Evolutionary conservation across 2,329 filamentous ascomycete genomes (phyloP).

Genomic region (Xylaria sp.): DNA sequence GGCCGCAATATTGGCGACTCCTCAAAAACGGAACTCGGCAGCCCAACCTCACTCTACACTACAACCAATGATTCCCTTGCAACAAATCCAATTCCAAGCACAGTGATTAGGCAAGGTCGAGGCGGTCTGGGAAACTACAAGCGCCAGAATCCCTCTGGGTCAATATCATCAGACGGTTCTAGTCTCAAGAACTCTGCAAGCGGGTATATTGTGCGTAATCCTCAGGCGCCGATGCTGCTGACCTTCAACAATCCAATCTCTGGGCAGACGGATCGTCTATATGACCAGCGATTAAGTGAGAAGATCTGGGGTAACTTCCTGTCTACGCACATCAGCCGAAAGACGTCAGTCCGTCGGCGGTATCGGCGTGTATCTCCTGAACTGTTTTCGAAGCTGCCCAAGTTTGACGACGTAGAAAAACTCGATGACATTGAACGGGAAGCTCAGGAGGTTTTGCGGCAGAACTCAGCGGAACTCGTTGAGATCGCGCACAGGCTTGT

Average conservation of each 20-base stretch:
- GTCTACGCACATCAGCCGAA: slow-evolving; percentile 25
- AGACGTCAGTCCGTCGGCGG: slow-evolving; percentile 28
- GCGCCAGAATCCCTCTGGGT: slow-evolving; percentile 26
- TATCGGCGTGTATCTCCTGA: slow-evolving; percentile 42
- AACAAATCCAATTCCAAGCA: slow-evolving; percentile 24
- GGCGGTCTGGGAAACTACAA: slow-evolving; percentile 42
- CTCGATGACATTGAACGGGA: slow-evolving; percentile 39
- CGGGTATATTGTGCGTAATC: slow-evolving; percentile 40
- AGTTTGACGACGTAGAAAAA: slow-evolving; percentile 39
- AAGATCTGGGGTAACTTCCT: slow-evolving; percentile 37
- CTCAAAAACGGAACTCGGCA: slow-evolving; percentile 18
- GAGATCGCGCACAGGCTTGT: slow-evolving; percentile 42
- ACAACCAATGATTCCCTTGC: slow-evolving; percentile 33
- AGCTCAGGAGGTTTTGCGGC: slow-evolving; percentile 34
- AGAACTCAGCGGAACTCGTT: slow-evolving; percentile 34
- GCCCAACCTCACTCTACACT: slow-evolving; percentile 28
- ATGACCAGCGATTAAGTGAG: slow-evolving; percentile 37
- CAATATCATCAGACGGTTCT: slow-evolving; percentile 1
- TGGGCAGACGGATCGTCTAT: slow-evolving; percentile 36
- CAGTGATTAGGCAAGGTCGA: slow-evolving; percentile 39
- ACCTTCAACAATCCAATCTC: slow-evolving; percentile 40
- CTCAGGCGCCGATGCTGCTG: slow-evolving; percentile 39
- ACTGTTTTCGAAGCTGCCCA: slow-evolving; percentile 37
- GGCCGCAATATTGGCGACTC: slow-evolving; percentile 40
- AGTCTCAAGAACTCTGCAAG: slow-evolving; percentile 24